Conservation (phyloP, 2,329 filamentous ascomycete genomes). For the Epichloe hybrida region DNA sequence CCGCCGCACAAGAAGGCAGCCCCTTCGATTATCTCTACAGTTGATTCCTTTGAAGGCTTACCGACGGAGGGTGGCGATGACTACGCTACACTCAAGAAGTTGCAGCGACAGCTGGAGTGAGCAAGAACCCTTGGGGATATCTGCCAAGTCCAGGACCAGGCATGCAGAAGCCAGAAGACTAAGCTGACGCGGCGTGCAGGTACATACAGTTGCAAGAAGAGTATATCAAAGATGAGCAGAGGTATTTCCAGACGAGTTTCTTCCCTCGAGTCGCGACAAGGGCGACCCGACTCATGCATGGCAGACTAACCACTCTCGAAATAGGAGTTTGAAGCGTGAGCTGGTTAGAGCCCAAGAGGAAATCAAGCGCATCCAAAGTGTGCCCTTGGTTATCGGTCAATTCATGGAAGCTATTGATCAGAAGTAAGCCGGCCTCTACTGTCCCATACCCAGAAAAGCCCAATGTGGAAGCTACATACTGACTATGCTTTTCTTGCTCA, state of each 20-base stretch:
- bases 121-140: constrained; percentile 13
- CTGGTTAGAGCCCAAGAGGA: constrained; percentile 95
- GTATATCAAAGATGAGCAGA: constrained; percentile 99
- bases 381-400: constrained; percentile 93
- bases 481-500: neutral
- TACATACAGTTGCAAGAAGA: constrained; percentile 98
- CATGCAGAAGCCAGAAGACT: constrained; percentile 5
- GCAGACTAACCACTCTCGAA: neutral
- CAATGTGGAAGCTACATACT: neutral
- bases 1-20: constrained; percentile 70
- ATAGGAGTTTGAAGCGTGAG: constrained; percentile 87
- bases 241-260: constrained; percentile 31
- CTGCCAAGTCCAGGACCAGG: neutral
- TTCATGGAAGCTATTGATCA: constrained; percentile 99
- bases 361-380: constrained; percentile 98
- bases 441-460: neutral
- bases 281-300: neutral
- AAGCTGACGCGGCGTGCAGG: constrained; percentile 28
- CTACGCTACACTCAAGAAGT: constrained; percentile 89
- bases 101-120: constrained; percentile 91
- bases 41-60: constrained; percentile 79
- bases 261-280: neutral
- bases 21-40: constrained; percentile 68
- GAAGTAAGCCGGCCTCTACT: constrained; percentile 49
- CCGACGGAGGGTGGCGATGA: constrained; percentile 75